Percentiles rank a stretch among this genome's conserved stretches.
Conservation (phyloP, 2,329 filamentous ascomycete genomes). For the Dactylonectria macrodidyma region DNA sequence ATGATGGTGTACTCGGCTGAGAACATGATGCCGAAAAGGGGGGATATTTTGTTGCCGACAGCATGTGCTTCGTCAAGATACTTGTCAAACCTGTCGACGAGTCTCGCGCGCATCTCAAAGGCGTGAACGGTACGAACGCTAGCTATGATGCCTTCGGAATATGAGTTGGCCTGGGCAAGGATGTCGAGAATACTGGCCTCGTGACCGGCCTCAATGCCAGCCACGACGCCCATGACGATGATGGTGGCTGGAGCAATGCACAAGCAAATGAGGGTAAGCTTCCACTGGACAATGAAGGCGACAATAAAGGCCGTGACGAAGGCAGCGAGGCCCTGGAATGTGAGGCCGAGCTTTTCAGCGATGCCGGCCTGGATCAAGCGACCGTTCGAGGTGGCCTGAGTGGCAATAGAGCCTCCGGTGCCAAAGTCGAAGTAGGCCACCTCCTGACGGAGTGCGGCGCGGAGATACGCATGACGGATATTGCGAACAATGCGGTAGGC, state of each 20-base stretch:
- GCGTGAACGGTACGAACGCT: constrained; percentile 60
- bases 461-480: constrained; percentile 64
- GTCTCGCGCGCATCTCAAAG: constrained; percentile 57
- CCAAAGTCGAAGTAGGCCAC: constrained; percentile 64
- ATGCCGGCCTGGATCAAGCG: constrained; percentile 59
- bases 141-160: constrained; percentile 55
- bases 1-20: constrained; percentile 58
- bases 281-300: constrained; percentile 59
- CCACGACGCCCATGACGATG: constrained; percentile 52
- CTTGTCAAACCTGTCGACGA: constrained; percentile 57
- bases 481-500: constrained; percentile 66
- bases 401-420: constrained; percentile 58
- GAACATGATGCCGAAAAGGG: constrained; percentile 57
- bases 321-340: constrained; percentile 56
- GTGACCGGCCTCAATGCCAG: constrained; percentile 50
- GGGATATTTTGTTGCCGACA: constrained; percentile 56
- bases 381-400: constrained; percentile 57
- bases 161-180: constrained; percentile 52
- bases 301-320: constrained; percentile 57
- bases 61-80: constrained; percentile 55
- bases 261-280: constrained; percentile 60
- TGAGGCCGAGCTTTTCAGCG: constrained; percentile 57
- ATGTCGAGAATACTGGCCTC: constrained; percentile 53
- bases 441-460: constrained; percentile 65
- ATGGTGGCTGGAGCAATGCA: constrained; percentile 52